Conservation (phyloP, 441 rosid genomes). For the Adansonia madagascariensis region DNA sequence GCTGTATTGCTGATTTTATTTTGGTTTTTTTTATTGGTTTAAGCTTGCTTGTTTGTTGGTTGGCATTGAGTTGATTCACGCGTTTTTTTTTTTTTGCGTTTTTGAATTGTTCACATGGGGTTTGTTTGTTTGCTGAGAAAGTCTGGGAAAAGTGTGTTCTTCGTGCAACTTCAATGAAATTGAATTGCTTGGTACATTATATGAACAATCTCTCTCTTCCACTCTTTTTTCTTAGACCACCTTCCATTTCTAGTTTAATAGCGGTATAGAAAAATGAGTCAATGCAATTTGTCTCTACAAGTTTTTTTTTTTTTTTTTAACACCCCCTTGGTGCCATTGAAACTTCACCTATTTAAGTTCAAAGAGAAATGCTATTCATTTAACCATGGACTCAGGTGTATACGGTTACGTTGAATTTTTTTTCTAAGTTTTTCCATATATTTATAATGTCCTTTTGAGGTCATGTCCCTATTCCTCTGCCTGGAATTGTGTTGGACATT, state of each 20-base stretch:
- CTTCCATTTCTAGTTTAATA: too few species aligned
- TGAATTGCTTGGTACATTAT: constrained; percentile 17
- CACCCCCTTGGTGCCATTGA: background rate
- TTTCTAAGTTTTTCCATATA: too few species aligned
- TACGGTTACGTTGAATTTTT: too few species aligned
- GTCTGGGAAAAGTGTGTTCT: background rate
- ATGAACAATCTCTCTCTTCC: background rate
- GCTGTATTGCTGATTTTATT: constrained; percentile 14
- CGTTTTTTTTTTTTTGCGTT: background rate
- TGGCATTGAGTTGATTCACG: background rate
- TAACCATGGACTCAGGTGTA: too few species aligned
- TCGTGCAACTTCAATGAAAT: constrained; percentile 16
- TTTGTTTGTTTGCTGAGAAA: constrained; percentile 12
- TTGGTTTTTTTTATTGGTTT: background rate
- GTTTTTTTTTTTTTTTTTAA: background rate
- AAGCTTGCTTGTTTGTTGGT: background rate
- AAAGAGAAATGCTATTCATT: background rate
- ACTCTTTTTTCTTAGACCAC: too few species aligned
- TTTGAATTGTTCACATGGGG: constrained; percentile 8
- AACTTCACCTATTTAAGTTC: background rate
- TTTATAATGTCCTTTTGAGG: too few species aligned
- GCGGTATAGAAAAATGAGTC: background rate
- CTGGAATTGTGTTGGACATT: too few species aligned
- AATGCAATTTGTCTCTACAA: background rate
- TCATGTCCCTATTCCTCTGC: too few species aligned